Conservation (phyloP, 192 early-diverging fungal genomes). For the Mortierella antarctica region DNA sequence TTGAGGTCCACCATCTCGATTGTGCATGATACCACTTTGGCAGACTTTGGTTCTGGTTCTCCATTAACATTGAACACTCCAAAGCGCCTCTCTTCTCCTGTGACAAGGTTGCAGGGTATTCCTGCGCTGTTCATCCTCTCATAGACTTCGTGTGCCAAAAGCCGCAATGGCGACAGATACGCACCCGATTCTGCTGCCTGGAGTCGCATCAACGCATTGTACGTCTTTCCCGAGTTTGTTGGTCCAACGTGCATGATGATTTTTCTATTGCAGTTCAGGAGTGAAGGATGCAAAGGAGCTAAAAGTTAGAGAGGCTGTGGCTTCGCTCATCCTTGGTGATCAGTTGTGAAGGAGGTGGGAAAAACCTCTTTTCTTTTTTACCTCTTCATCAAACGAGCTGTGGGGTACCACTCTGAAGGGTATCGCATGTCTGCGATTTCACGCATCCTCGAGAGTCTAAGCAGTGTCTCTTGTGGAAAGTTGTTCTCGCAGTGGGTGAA, state of each 20-base stretch:
- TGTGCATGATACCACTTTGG: conserved; percentile 77
- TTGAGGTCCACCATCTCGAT: conserved; percentile 88
- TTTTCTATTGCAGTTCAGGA: conserved; percentile 57
- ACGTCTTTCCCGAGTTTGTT: conserved; percentile 98
- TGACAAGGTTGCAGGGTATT: conserved; percentile 84
- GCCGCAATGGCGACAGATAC: conserved; percentile 91
- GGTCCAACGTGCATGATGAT: conserved; percentile 96
- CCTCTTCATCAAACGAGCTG: conserved; percentile 80
- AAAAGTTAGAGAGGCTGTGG: neutral
- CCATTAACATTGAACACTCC: conserved; percentile 54
- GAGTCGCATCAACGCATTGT: conserved; percentile 84
- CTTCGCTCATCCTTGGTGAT: neutral
- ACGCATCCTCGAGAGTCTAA: conserved; percentile 51
- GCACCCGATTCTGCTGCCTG: conserved; percentile 70
- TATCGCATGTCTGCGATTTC: conserved; percentile 79
- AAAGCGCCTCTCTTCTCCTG: conserved; percentile 86
- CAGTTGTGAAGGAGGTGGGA: too few species aligned
- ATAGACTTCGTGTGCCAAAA: conserved; percentile 94
- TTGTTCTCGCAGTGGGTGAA: conserved; percentile 24
- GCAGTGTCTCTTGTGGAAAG: conserved; percentile 22
- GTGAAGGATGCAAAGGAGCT: neutral
- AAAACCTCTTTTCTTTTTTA: conserved; percentile 18
- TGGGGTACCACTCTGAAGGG: conserved; percentile 84
- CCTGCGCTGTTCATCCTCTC: conserved; percentile 83
- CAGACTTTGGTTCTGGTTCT: conserved; percentile 26